Evolutionary conservation across 129 eudicot genomes (phyloP), one percentile per base, ranked within the genome.

Genomic region (Flaveria sonorensis): DNA sequence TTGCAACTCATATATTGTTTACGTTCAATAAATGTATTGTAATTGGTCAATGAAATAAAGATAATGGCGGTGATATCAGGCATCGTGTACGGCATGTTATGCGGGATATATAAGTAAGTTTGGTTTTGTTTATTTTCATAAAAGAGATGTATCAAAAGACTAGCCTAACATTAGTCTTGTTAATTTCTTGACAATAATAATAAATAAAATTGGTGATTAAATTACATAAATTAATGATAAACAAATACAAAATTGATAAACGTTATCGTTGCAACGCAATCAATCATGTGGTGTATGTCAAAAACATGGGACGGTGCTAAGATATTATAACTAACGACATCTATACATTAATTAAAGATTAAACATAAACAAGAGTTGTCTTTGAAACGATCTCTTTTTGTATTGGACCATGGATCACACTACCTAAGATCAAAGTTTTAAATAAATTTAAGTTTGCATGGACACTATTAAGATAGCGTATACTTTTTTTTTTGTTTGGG

Each of bases 21-120:
- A 26, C 7, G 43, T 60, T 68, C 75, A 36, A 36, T 36, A 36
- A 36, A 36, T 36, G 40, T 36, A 5, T 36, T 36, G 40, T 36
- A 5, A 36, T 6, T 75, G 21, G 62, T 9, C 6, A 21, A 23
- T 23, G 16, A 59, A 59, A 14, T 59, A 23, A 3, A 59, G 8
- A 11, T 32, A 32, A 50, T 51, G 39, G 55, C 20, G 26, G n/a
- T 30, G 24, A 47, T 21, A 70, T 51, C 75, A 71, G 45, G 47
- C 47, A 7, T 72, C 52, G 51, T 72, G 53, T 72, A 72, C 51
- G 77, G 36, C 67, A 72, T 55, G 48, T 66, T 57, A 36, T 24
- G 62, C 62, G 30, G 28, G 28, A 56, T 56, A 56, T 19, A 36
- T 36, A 36, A 36, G 40, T 7, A 36, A 36, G 40, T 56, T 20